Evolutionary conservation across 306 rosid genomes (phyloP).

Genomic region (Mimosa bimucronata): DNA sequence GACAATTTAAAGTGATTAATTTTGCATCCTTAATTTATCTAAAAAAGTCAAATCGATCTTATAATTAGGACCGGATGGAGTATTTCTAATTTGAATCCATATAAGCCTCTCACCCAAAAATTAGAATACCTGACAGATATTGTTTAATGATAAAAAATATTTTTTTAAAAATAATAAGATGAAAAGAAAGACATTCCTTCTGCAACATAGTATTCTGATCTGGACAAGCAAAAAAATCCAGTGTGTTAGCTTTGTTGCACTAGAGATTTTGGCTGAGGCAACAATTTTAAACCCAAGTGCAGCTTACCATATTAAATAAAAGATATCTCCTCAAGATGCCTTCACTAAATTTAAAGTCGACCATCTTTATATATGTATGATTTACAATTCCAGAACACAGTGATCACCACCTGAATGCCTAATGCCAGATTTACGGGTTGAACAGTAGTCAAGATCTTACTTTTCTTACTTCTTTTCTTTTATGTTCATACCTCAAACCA

Average conservation of each 20-base stretch:
- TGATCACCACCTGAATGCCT: not conserved
- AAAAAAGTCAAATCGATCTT: too few relatives aligned
- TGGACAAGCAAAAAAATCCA: slow-evolving; percentile 8
- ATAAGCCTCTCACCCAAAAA: not conserved
- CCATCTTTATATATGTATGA: not conserved
- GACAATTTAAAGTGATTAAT: too few relatives aligned
- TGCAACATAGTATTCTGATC: not conserved
- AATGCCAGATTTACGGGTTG: not conserved
- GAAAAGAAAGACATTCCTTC: slow-evolving; percentile 3
- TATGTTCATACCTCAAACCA: not conserved
- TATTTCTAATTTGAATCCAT: not conserved
- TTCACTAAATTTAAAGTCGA: not conserved
- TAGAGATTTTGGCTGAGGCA: not conserved
- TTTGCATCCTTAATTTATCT: too few relatives aligned
- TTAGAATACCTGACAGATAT: not conserved
- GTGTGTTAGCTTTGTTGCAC: too few relatives aligned
- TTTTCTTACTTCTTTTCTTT: not conserved
- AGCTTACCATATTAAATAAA: not conserved
- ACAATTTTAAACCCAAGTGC: not conserved
- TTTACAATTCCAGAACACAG: not conserved
- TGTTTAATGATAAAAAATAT: not conserved
- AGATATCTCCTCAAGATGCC: not conserved
- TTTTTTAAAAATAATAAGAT: not conserved
- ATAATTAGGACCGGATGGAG: too few relatives aligned
- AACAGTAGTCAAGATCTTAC: not conserved